phyloP scores from a whole-genome alignment of 345 rosid genomes.

The Bruguiera parviflora region DNA sequence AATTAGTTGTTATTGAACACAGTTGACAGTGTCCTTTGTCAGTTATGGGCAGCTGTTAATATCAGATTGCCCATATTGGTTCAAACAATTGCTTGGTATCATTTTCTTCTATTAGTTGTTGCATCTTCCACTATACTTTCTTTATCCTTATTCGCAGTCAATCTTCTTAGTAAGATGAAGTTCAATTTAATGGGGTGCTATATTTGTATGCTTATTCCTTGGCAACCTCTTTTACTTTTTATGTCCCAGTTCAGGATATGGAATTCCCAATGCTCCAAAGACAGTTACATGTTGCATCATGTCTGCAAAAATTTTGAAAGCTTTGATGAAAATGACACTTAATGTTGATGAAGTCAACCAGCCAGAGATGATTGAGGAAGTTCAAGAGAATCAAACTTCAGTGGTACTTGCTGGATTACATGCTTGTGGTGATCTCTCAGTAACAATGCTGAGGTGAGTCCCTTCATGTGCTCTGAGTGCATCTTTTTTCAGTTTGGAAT shows the following conservation, averaged over 20 bases:
- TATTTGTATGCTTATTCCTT: slow-evolving; percentile 23
- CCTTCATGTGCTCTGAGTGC: slow-evolving; percentile 1
- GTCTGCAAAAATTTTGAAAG: slow-evolving; percentile 62
- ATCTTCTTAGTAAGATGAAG: neutral
- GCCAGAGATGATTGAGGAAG: slow-evolving; percentile 23
- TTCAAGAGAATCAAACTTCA: slow-evolving; percentile 33
- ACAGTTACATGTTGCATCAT: slow-evolving; percentile 68
- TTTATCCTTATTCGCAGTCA: slow-evolving; percentile 2
- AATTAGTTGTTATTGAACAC: neutral
- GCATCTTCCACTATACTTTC: neutral
- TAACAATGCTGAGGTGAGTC: slow-evolving; percentile 83
- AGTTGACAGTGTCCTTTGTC: neutral
- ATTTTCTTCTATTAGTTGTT: neutral
- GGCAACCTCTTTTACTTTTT: slow-evolving; percentile 20
- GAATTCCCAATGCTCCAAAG: slow-evolving; percentile 51
- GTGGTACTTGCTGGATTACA: slow-evolving; percentile 91
- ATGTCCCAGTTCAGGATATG: slow-evolving; percentile 59
- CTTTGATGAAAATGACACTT: slow-evolving; percentile 38
- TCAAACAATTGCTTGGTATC: neutral
- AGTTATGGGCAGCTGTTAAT: neutral
- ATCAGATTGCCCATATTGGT: neutral
- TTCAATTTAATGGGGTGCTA: slow-evolving; percentile 1
- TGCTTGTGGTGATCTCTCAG: slow-evolving; percentile 96
- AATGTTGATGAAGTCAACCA: slow-evolving; percentile 30
- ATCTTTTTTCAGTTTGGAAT: slow-evolving; percentile 1